Base-by-base conservation (phyloP, 768 basidiomycete species). In the Suillus alpinus region DNA sequence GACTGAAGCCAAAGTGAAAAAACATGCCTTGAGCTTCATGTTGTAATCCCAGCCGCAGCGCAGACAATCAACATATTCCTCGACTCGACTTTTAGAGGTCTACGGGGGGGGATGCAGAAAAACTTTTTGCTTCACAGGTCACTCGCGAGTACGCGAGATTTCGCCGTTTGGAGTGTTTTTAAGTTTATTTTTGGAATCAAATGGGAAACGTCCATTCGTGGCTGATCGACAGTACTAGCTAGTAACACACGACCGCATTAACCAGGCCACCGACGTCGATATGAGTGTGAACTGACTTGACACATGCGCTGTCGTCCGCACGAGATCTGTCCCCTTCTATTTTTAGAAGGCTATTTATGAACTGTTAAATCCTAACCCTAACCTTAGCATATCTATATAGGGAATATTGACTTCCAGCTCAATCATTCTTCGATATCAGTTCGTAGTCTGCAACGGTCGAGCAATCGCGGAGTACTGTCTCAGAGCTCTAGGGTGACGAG, bases 11-110 rank as follows among this genome's bases (percentile, higher is more conserved):
- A 68, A 51, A 52, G 51, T 4, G 23, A 65, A 39, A 44, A 59
- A 26, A 50, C 56, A 34, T 39, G 44, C 5, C 4, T n/a, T n/a
- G 20, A 59, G 40, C 12, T 57, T 66, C 67, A 68, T 68, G 44
- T 32, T 26, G 43, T 26, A 31, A 16, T 29, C 49, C 6, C 6
- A 52, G 37, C 9, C 32, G 16, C 8, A 9, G 26, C 18, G 9
- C 5, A 7, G n/a, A 40, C 31, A n/a, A 32, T 26, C 16, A n/a
- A 32, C 31, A 32, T 32, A 34, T 32, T n/a, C 50, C 29, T 32
- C 50, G 8, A 51, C 12, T 14, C 46, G 10, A 51, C 50, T 32
- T 51, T 32, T 32, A 32, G 31, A 32, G 31, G 31, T 10, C 8
- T 23, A 32, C 43, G 18, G 37, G 6, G 43, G 58, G 36, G 29